Evolutionary conservation across 805 yeast genomes (phyloP), one percentile per base, ranked within the genome.

Genomic region (Priceomyces fermenticarens): DNA sequence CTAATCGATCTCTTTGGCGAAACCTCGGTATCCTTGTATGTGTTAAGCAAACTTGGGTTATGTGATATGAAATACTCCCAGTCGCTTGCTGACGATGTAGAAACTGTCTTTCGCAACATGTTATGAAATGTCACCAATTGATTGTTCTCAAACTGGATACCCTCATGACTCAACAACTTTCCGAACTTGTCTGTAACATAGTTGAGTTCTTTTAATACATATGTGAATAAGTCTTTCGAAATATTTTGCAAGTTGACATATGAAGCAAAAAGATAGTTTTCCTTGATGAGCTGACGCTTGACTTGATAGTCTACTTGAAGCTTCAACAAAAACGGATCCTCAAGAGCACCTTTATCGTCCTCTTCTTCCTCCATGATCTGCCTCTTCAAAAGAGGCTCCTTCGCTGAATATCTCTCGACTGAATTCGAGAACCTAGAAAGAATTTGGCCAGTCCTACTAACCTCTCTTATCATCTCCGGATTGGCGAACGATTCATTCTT

Each of bases 371-470:
- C 46, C 7, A 47, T 50, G 17, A 36, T 46, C 57, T 61, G 38
- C 47, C 42, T 45, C 15, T 49, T 40, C 25, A 57, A 38, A 4
- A 66, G 62, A 36, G 52, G 81, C 41, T 70, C 70, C 34, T 65
- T 59, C 14, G 58, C 60, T n/a, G 60, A 58, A 46, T 67, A 69
- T 12, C 58, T 48, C 40, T 65, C 70, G 10, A 70, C 52, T 1
- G 72, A 52, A 17, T 48, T 42, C 47, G 56, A 60, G 42, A 63
- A 70, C 32, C 48, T 45, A 27, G 52, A 58, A 41, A 83, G 57
- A 26, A 79, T 78, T 31, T 63, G 60, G 41, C 81, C 83, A 1
- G 95, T 83, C 41, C 76, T 78, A 39, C 73, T 73, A 42, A 84
- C 75, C 58, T 70, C 74, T 35, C 54, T 66, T 10, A 60, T 43